Evolutionary conservation across 2,329 filamentous ascomycete genomes (phyloP).

Genomic region (Neopestalotiopsis rosae): DNA sequence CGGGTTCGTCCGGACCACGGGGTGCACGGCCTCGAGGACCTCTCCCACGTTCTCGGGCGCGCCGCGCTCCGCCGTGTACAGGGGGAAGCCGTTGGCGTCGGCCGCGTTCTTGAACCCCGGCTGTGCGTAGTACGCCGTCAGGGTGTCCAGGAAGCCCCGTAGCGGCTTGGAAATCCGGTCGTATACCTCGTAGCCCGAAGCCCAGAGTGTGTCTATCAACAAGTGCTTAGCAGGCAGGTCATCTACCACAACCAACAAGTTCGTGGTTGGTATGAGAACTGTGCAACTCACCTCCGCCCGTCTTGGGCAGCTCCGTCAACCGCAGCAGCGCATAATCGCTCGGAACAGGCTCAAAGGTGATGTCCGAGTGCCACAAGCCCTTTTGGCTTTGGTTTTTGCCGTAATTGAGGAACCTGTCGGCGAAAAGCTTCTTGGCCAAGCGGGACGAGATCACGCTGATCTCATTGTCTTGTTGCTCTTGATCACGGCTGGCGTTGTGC

Average conservation of each 20-base stretch:
- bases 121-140: constrained; percentile 51
- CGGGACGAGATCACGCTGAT: constrained; percentile 69
- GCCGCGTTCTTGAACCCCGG: constrained; percentile 46
- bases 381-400: constrained; percentile 51
- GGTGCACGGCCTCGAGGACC: constrained; percentile 56
- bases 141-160: constrained; percentile 51
- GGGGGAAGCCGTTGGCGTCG: constrained; percentile 43
- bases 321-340: constrained; percentile 60
- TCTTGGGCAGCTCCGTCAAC: constrained; percentile 50
- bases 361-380: constrained; percentile 58
- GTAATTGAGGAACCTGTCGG: constrained; percentile 37
- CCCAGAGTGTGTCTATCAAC: constrained; percentile 47
- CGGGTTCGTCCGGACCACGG: constrained; percentile 65
- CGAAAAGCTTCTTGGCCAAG: constrained; percentile 57
- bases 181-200: constrained; percentile 52
- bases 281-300: constrained; percentile 44
- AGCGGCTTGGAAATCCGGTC: constrained; percentile 53
- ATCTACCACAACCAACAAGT: background rate
- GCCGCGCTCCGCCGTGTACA: constrained; percentile 54
- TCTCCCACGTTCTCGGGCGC: constrained; percentile 59
- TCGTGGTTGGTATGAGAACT: background rate
- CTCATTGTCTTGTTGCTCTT: constrained; percentile 61
- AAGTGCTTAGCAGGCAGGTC: background rate
- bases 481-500: constrained; percentile 55
- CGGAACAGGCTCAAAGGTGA: constrained; percentile 61